phyloP scores from a whole-genome alignment of 768 basidiomycete genomes.

The Hygrophorus russula region DNA sequence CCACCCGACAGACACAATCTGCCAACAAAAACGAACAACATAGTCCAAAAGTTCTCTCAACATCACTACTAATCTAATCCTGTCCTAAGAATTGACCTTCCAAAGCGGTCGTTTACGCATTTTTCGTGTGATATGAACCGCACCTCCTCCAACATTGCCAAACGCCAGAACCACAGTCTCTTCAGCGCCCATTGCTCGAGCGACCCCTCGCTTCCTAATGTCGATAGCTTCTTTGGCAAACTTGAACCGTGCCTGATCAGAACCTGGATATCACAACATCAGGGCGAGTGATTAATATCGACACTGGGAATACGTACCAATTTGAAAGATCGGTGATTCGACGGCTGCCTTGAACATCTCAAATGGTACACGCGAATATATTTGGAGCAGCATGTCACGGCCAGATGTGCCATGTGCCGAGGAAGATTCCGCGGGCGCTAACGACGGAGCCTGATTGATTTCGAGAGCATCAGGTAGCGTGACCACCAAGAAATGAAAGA shows the following conservation, averaged over 20 bases:
- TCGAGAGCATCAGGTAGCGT: conserved; percentile 61
- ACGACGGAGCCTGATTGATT: conserved; percentile 24
- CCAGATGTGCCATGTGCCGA: conserved; percentile 31
- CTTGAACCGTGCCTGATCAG: conserved; percentile 81
- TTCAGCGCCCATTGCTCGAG: conserved; percentile 60
- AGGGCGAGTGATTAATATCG: conserved; percentile 8
- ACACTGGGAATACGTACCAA: conserved; percentile 40
- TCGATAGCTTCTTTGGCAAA: conserved; percentile 89
- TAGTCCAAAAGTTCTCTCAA: background rate
- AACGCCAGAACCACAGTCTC: conserved; percentile 92
- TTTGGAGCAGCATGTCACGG: conserved; percentile 59
- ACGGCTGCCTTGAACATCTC: conserved; percentile 79
- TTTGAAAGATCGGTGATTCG: conserved; percentile 69
- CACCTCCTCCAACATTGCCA: conserved; percentile 59
- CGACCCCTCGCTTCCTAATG: conserved; percentile 66
- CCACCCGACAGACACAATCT: background rate
- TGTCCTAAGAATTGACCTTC: conserved; percentile 61
- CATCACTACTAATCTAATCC: too few relatives aligned
- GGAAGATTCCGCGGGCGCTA: conserved; percentile 24
- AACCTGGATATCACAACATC: conserved; percentile 29
- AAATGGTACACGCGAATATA: conserved; percentile 76
- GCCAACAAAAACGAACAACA: background rate
- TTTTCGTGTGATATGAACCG: conserved; percentile 84
- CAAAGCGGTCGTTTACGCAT: conserved; percentile 74
- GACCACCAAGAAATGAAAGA: conserved; percentile 68